Evolutionary conservation across 176 grass and related monocot genomes (phyloP).

Genomic region (Cenchrus purpureus): DNA sequence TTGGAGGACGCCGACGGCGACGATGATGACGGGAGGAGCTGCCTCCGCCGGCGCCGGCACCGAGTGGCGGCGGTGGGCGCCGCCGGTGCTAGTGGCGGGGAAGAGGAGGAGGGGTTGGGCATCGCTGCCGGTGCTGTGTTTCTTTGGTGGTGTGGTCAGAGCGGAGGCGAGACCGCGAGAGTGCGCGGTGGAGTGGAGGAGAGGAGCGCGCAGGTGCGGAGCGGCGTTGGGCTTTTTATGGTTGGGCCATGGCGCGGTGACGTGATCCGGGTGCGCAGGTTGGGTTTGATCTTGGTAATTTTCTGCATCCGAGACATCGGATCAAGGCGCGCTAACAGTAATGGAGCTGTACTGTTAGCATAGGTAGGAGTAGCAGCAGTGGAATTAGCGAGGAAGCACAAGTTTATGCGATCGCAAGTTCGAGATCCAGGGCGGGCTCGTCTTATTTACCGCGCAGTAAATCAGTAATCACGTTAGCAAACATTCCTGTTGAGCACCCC

Average conservation of each 20-base stretch:
- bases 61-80: not conserved
- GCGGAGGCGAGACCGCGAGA: too few species aligned
- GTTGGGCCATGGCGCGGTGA: conserved; percentile 35
- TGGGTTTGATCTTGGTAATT: conserved; percentile 23
- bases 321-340: conserved; percentile 14
- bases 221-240: conserved; percentile 41
- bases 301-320: conserved; percentile 30
- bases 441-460: not conserved
- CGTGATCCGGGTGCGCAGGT: conserved; percentile 8
- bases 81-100: not conserved
- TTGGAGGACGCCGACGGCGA: not conserved
- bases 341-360: not conserved
- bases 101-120: conserved; percentile 42
- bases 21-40: conserved; percentile 3
- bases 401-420: not conserved
- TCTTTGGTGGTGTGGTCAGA: not conserved
- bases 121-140: not conserved
- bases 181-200: not conserved
- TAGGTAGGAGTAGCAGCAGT: not conserved
- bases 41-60: not conserved
- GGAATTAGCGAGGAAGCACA: not conserved
- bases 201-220: not conserved
- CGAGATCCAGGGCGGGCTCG: not conserved
- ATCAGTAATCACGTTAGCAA: not conserved
- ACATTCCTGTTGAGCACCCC: too few species aligned